phyloP scores from a whole-genome alignment of 257 asterid species.

The Phtheirospermum japonicum region DNA sequence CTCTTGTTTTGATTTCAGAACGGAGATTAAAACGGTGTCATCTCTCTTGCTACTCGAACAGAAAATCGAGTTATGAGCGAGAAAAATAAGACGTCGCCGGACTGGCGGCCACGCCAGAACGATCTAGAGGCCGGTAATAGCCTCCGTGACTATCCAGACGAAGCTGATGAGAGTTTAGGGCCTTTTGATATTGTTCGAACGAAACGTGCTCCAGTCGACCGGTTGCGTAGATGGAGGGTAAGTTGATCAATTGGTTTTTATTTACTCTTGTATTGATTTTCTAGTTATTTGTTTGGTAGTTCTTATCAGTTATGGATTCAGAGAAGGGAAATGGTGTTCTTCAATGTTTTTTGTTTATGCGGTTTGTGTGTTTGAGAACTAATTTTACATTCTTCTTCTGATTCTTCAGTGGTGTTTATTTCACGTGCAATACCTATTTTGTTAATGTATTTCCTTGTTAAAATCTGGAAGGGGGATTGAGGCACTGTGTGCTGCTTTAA shows the following conservation, averaged over 20 bases:
- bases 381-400: no score
- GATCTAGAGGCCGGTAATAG: conserved; percentile 57
- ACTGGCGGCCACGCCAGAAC: conserved; percentile 48
- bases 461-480: no score
- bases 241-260: no score
- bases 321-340: no score
- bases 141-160: conserved; percentile 32
- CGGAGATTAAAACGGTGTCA: conserved; percentile 41
- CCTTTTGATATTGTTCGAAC: conserved; percentile 76
- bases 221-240: conserved; percentile 83
- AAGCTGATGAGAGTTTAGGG: conserved; percentile 44
- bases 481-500: background rate
- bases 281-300: background rate
- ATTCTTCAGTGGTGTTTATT: no score
- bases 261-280: no score
- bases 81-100: conserved; percentile 44
- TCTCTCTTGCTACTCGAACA: no score
- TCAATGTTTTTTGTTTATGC: no score
- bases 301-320: no score
- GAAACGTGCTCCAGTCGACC: conserved; percentile 73
- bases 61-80: conserved; percentile 32
- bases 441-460: no score
- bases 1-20: conserved; percentile 8
- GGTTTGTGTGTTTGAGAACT: no score
- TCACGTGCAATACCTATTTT: no score